These are phyloP conservation scores for Lentithecium fluviatile DNA, from an alignment of 495 filamentous ascomycete species.

Conservation along the genomic window DNA sequence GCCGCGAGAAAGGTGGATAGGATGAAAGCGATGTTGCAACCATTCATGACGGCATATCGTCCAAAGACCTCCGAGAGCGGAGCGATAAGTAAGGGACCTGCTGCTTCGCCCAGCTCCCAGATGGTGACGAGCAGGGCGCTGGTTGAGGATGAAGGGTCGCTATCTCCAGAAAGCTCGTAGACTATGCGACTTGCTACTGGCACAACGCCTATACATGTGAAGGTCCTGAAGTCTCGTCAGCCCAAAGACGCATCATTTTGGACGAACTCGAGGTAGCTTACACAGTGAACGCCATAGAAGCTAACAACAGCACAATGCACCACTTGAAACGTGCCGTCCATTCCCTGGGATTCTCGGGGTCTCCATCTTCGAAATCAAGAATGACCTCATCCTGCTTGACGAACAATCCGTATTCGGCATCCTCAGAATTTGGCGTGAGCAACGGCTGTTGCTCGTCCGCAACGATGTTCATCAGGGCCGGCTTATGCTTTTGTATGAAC, in stretches of 20 bases:
- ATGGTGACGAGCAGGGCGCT: slow-evolving; percentile 59
- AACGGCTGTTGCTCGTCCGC: slow-evolving; percentile 3
- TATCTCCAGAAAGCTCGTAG: slow-evolving; percentile 45
- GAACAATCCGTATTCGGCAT: slow-evolving; percentile 24
- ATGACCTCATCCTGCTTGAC: slow-evolving; percentile 9
- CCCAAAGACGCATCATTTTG: neutral
- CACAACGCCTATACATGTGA: slow-evolving; percentile 56
- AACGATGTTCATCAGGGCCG: too few species aligned
- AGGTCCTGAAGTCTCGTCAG: slow-evolving; percentile 49
- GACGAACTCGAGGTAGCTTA: slow-evolving; percentile 37
- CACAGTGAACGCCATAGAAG: slow-evolving; percentile 56
- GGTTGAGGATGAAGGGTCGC: slow-evolving; percentile 25
- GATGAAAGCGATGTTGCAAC: slow-evolving; percentile 54
- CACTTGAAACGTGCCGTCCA: slow-evolving; percentile 54
- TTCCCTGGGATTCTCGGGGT: slow-evolving; percentile 53
- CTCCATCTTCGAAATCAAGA: slow-evolving; percentile 22
- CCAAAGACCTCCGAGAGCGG: slow-evolving; percentile 59
- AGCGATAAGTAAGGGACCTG: slow-evolving; percentile 59
- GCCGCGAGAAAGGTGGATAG: slow-evolving; percentile 48
- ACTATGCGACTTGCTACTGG: slow-evolving; percentile 54
- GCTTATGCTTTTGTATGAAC: too few species aligned
- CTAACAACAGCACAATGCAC: slow-evolving; percentile 50
- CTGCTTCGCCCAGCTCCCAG: slow-evolving; percentile 53
- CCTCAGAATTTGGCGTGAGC: neutral
- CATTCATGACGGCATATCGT: slow-evolving; percentile 54